phyloP scores from a whole-genome alignment of 768 basidiomycete genomes.

The Lentinula boryana region DNA sequence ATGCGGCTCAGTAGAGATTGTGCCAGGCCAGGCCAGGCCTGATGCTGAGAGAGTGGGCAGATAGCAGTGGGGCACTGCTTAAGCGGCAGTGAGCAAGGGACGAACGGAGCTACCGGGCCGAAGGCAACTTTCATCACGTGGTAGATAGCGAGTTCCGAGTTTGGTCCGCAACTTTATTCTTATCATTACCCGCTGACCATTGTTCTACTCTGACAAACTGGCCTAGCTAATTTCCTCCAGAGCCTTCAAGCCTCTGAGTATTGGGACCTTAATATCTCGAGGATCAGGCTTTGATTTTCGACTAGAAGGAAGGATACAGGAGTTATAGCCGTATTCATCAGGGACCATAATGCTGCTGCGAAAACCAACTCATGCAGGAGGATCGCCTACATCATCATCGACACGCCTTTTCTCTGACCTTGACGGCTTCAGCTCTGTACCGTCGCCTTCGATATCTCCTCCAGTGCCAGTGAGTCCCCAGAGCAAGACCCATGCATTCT shows the following conservation, averaged over 20 bases:
- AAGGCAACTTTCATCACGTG: neutral
- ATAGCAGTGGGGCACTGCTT: no score
- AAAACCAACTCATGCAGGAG: neutral
- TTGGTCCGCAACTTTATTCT: neutral
- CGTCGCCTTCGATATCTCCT: neutral
- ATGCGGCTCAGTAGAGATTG: no score
- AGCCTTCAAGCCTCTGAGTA: neutral
- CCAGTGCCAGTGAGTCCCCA: neutral
- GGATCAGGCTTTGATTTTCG: neutral
- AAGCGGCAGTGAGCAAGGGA: no score
- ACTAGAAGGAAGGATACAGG: neutral
- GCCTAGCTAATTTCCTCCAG: neutral
- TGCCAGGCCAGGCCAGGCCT: no score
- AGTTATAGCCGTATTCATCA: neutral
- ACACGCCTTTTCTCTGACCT: slow-evolving; percentile 4
- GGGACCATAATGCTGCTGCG: neutral
- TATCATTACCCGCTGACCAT: neutral
- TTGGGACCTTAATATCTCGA: neutral
- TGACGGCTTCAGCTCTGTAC: neutral
- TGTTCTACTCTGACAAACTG: neutral
- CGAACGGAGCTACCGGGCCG: neutral
- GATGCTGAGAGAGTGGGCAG: no score
- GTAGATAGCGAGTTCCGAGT: neutral
- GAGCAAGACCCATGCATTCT: slow-evolving; percentile 42
- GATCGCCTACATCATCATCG: neutral